phyloP scores from a whole-genome alignment of 495 filamentous ascomycete genomes.

The Filosporella fistucella region DNA sequence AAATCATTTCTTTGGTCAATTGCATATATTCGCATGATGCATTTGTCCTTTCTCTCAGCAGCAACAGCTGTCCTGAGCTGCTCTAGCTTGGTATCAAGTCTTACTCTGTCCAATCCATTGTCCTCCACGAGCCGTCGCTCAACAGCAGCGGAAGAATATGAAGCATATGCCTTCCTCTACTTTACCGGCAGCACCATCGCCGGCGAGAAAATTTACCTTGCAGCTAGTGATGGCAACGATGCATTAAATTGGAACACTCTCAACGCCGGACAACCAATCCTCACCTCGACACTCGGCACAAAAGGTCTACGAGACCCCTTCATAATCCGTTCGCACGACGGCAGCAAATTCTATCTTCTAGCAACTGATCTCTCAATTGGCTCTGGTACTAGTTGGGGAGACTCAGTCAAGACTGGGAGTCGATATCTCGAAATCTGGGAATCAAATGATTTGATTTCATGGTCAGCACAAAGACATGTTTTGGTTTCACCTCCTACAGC shows the following conservation, averaged over 20 bases:
- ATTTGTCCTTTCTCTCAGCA: background rate
- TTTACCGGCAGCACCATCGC: background rate
- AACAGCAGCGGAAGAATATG: background rate
- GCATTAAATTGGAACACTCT: background rate
- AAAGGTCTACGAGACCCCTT: background rate
- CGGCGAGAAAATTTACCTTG: constrained; percentile 1
- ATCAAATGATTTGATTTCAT: background rate
- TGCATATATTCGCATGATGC: background rate
- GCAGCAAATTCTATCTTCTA: background rate
- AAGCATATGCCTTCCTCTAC: background rate
- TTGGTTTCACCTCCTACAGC: background rate
- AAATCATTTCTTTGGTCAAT: background rate
- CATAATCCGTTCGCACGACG: background rate
- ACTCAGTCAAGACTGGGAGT: background rate
- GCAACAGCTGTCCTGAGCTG: background rate
- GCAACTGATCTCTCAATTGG: background rate
- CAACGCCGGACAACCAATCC: background rate
- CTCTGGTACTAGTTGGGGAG: background rate
- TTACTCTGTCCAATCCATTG: background rate
- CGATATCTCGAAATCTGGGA: constrained; percentile 2
- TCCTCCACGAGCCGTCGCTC: background rate
- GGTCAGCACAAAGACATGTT: background rate
- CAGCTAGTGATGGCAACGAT: background rate
- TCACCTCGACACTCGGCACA: background rate
- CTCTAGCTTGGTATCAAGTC: background rate